Conservation (phyloP, 352 stramenopile genomes). For the Globisporangium solare region DNA sequence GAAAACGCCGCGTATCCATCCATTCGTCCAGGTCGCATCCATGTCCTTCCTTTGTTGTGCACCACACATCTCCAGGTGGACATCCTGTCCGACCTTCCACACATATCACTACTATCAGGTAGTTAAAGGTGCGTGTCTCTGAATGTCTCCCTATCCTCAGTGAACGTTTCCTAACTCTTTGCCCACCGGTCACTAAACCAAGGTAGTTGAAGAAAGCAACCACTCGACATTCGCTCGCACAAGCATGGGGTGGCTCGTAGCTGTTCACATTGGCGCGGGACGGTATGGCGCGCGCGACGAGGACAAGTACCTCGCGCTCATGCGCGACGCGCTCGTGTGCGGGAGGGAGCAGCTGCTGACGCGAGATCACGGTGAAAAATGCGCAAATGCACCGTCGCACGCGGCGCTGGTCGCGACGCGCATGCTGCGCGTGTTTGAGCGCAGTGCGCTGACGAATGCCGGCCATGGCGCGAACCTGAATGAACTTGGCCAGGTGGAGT, state of each 20-base stretch:
- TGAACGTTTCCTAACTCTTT: no score
- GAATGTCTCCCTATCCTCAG: no score
- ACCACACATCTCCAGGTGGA: no score
- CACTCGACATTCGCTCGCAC: background rate
- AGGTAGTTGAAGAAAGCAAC: background rate
- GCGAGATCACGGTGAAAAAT: background rate
- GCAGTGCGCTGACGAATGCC: slow-evolving; percentile 46
- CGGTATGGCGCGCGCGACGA: slow-evolving; percentile 31
- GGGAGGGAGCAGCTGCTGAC: slow-evolving; percentile 10
- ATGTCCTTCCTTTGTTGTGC: no score
- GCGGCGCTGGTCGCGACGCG: slow-evolving; percentile 24
- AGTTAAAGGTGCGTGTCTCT: no score
- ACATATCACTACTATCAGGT: no score
- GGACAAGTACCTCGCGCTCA: slow-evolving; percentile 33
- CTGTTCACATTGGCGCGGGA: slow-evolving; percentile 58
- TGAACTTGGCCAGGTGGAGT: slow-evolving; percentile 39
- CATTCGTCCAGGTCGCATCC: no score
- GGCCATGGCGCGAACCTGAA: slow-evolving; percentile 55
- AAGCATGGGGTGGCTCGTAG: slow-evolving; percentile 42
- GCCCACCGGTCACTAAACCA: background rate
- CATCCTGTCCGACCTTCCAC: no score
- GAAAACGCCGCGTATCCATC: no score
- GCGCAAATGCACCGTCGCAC: slow-evolving; percentile 6
- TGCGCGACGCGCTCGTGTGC: slow-evolving; percentile 27
- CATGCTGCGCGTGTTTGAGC: slow-evolving; percentile 46